Conservation (phyloP, 352 stramenopile species). For the Pythium monospermum region DNA sequence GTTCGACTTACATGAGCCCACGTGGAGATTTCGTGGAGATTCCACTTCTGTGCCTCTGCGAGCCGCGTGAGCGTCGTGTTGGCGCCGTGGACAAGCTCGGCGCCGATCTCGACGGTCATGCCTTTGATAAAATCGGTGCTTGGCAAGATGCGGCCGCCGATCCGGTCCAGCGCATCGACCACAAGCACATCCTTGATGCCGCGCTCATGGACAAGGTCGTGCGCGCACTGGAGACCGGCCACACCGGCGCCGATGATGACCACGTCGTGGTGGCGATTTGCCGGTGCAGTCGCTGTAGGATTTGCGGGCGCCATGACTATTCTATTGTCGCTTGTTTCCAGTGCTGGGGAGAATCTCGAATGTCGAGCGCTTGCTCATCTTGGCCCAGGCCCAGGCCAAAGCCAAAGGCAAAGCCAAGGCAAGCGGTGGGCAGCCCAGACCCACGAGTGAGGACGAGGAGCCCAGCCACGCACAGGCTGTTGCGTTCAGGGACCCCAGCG, state of each 20-base stretch:
- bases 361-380: no score
- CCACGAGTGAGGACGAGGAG: no score
- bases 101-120: constrained; percentile 68
- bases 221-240: constrained; percentile 58
- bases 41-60: constrained; percentile 55
- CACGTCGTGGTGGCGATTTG: constrained; percentile 34
- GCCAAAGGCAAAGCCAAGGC: no score
- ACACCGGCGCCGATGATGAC: constrained; percentile 69
- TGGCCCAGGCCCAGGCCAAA: no score
- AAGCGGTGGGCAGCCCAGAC: no score
- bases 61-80: constrained; percentile 76
- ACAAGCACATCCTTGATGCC: constrained; percentile 64
- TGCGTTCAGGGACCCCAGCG: background rate
- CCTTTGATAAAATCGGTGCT: constrained; percentile 63
- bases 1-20: constrained; percentile 77
- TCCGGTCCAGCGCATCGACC: constrained; percentile 64
- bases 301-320: no score
- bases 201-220: constrained; percentile 48
- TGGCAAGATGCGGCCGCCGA: constrained; percentile 62
- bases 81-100: constrained; percentile 68
- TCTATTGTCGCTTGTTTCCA: no score
- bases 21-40: constrained; percentile 77
- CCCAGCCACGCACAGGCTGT: background rate
- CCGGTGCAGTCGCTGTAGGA: no score
- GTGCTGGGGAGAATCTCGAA: no score